phyloP scores from a whole-genome alignment of 208 protist genomes.

The Histomonas meleagridis region DNA sequence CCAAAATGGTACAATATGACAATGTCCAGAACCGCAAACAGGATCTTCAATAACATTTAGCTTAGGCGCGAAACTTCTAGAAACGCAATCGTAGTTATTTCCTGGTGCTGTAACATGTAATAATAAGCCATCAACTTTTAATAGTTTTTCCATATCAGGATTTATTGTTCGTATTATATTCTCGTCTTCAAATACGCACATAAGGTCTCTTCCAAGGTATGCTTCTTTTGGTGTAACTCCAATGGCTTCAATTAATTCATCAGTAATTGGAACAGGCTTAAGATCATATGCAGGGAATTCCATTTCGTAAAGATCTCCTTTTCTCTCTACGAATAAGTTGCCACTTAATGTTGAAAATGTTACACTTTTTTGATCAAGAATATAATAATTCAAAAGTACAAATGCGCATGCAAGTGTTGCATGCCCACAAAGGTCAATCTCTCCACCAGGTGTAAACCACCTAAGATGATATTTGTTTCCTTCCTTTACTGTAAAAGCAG shows the following conservation, averaged over 20 bases:
- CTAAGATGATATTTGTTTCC: not conserved
- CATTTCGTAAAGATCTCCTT: not conserved
- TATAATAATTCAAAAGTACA: not conserved
- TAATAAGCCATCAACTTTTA: not conserved
- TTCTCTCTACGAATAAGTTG: not conserved
- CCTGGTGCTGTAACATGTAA: not conserved
- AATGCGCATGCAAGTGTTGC: not conserved
- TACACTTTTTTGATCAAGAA: not conserved
- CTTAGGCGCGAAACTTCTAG: not conserved
- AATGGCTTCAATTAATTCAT: not conserved
- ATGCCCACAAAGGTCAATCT: conserved; percentile 6
- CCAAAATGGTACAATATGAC: not conserved
- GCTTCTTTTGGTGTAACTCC: not conserved
- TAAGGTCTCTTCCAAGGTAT: not conserved
- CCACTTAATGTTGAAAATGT: not conserved
- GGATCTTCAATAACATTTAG: not conserved
- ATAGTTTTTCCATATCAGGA: not conserved
- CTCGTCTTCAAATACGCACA: not conserved
- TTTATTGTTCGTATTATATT: not conserved
- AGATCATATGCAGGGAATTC: not conserved
- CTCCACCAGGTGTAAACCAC: not conserved
- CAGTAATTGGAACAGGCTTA: not conserved
- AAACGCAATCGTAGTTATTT: not conserved
- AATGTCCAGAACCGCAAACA: not conserved
- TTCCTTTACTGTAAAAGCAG: not conserved